These are phyloP conservation scores for Auriscalpium microsporum DNA, from an alignment of 768 basidiomycete genomes.

Conservation along the genomic window DNA sequence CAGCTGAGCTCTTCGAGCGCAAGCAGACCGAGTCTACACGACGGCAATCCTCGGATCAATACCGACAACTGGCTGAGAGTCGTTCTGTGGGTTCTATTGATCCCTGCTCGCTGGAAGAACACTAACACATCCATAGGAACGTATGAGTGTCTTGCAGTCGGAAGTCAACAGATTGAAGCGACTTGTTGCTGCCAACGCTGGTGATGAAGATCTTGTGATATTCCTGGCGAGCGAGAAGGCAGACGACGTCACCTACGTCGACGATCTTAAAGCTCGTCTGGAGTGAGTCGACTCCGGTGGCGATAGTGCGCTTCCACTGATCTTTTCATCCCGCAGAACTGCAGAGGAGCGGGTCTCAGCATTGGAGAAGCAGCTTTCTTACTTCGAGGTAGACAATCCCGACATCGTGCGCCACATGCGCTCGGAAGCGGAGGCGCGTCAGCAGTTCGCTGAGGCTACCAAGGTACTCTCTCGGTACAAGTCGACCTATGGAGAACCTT, in stretches of 20 bases:
- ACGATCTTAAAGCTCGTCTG: constrained; percentile 44
- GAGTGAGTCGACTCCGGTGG: constrained; percentile 32
- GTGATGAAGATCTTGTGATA: constrained; percentile 61
- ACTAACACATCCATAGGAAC: constrained; percentile 40
- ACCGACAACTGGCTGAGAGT: constrained; percentile 6
- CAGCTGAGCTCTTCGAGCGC: constrained; percentile 12
- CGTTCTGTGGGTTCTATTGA: constrained; percentile 4
- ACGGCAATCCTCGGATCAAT: constrained; percentile 10
- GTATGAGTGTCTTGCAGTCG: constrained; percentile 60
- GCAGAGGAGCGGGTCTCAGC: constrained; percentile 42
- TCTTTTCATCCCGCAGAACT: constrained; percentile 28
- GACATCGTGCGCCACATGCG: constrained; percentile 44
- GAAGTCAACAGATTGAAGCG: constrained; percentile 70
- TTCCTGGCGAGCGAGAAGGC: constrained; percentile 56
- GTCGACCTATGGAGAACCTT: constrained; percentile 48
- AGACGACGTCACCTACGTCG: constrained; percentile 43
- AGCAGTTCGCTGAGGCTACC: constrained; percentile 37
- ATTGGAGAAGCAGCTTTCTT: constrained; percentile 41
- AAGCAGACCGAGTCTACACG: constrained; percentile 9
- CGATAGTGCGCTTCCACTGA: background rate
- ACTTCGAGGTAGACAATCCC: constrained; percentile 39
- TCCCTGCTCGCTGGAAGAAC: background rate
- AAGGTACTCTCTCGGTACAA: constrained; percentile 54
- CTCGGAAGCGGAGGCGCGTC: constrained; percentile 41
- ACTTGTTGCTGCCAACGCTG: constrained; percentile 64